Evolutionary conservation across 352 stramenopile species (phyloP), one percentile per base, ranked within the genome.

Genomic region (Pythium phragmitis): DNA sequence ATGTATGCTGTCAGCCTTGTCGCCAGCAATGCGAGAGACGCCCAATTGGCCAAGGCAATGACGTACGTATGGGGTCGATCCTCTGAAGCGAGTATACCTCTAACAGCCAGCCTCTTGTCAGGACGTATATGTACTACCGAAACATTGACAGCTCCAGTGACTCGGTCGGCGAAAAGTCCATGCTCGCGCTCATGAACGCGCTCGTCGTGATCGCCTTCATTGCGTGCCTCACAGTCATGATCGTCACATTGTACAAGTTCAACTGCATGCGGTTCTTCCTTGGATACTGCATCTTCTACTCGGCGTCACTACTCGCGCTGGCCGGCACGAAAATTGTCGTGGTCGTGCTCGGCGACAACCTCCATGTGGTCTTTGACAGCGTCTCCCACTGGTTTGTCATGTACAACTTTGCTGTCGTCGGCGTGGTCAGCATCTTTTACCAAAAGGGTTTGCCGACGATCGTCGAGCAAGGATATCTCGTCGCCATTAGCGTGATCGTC

Each of bases 401-500:
- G 75, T 94, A 91, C 75, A 97, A 96, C 68, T 95, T 96, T 55
- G 87, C 82, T 2, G 72, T 96, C 28, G 86, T 94, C 11, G 87
- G 85, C 3, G 79, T 94, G 17, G 68, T 96, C 33, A 82, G 77
- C 52, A 92, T 96, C 55, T 97, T 97, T 36, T 96, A 93, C 65
- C 87, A 91, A 47, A 87, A 85, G 23, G 84, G 82, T 7, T 92
- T 97, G 53, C 87, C 91, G 2, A 30, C 70, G 2, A 7, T 80
- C 47, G 53, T 98, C 9, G 95, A 93, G 36, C 92, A 98, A 64
- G 76, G 69, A 5, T 99, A 98, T 70, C 76, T 98, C 6, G 76
- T 99, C 43, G 63, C 73, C 16, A 97, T 90, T 11, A 98, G 89
- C 58, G 91, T 98, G 16, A 97, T 99, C 67, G 89, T 99, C 48